Conservation (phyloP, 1,284 basidiomycete genomes). For the Rhodotorula sp. region DNA sequence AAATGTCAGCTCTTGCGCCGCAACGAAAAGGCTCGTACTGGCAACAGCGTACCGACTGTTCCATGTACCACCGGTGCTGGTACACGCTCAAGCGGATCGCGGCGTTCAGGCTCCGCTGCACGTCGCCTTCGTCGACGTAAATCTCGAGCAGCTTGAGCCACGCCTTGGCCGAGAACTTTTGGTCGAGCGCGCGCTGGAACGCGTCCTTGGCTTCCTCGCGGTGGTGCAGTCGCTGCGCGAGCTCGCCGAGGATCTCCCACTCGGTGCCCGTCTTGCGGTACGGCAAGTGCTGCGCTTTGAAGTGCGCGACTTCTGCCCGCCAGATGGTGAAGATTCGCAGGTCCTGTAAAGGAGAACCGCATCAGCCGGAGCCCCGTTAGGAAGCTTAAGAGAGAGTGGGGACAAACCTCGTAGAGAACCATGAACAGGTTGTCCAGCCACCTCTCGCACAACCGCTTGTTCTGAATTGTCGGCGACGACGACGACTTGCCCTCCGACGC, state of each 20-base stretch:
- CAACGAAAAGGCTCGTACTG: neutral
- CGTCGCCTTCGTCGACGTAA: slow-evolving; percentile 90
- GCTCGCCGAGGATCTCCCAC: slow-evolving; percentile 97
- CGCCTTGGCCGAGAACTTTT: slow-evolving; percentile 84
- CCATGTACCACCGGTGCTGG: slow-evolving; percentile 61
- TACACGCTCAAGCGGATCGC: slow-evolving; percentile 91
- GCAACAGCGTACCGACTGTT: slow-evolving; percentile 47
- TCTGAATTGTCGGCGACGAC: slow-evolving; percentile 59
- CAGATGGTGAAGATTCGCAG: slow-evolving; percentile 99
- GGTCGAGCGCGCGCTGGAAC: slow-evolving; percentile 88
- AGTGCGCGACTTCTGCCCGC: slow-evolving; percentile 97
- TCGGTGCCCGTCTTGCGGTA: slow-evolving; percentile 95
- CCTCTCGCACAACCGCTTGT: slow-evolving; percentile 93
- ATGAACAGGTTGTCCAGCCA: slow-evolving; percentile 99
- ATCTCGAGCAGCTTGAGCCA: slow-evolving; percentile 89
- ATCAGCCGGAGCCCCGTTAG: neutral
- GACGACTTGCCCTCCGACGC: slow-evolving; percentile 36
- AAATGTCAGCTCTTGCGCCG: neutral
- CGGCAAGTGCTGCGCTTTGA: slow-evolving; percentile 93
- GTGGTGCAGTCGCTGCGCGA: slow-evolving; percentile 87
- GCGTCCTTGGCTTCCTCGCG: slow-evolving; percentile 98
- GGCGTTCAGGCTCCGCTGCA: slow-evolving; percentile 83
- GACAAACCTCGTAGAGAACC: slow-evolving; percentile 86
- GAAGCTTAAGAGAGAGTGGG: slow-evolving; percentile 8
- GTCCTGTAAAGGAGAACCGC: slow-evolving; percentile 59